phyloP scores from a whole-genome alignment of 1,284 basidiomycete genomes.

The Ustilago nuda region DNA sequence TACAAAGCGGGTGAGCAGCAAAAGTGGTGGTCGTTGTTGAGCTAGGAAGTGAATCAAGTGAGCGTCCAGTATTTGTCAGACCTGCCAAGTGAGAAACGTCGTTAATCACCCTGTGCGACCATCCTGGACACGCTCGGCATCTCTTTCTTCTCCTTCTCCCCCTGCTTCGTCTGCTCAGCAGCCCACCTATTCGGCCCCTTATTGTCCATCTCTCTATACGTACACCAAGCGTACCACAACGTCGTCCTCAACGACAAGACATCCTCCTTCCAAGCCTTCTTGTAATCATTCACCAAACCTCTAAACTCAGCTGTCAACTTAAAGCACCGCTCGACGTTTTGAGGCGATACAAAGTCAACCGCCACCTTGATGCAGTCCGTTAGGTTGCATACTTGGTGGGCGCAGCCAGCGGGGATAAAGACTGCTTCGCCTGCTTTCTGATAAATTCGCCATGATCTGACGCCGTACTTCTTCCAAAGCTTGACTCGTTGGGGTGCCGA shows the following conservation, averaged over 20 bases:
- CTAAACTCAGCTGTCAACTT: conserved; percentile 87
- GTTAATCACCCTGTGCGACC: conserved; percentile 20
- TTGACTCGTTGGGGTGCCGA: conserved; percentile 78
- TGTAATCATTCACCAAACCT: conserved; percentile 78
- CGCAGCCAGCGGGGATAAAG: conserved; percentile 94
- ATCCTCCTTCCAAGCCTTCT: conserved; percentile 90
- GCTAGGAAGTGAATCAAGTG: no score
- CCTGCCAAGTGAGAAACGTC: background rate
- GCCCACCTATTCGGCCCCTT: conserved; percentile 35
- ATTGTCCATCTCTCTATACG: conserved; percentile 41
- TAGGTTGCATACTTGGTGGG: conserved; percentile 89
- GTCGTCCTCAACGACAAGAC: conserved; percentile 88
- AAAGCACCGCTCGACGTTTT: conserved; percentile 87
- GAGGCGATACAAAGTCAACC: conserved; percentile 93
- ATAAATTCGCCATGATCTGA: conserved; percentile 84
- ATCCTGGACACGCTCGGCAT: conserved; percentile 11
- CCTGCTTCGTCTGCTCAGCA: background rate
- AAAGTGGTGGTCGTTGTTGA: no score
- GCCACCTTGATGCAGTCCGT: conserved; percentile 95
- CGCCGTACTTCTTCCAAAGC: conserved; percentile 77
- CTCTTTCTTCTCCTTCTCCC: conserved; percentile 7
- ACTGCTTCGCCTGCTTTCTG: conserved; percentile 92
- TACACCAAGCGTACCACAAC: conserved; percentile 85
- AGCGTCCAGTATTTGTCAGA: no score
- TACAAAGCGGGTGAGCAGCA: no score